A percentile compares a stretch with the other conserved stretches of the same genome.
These are phyloP conservation scores for Apiospora arundinis DNA, from an alignment of 2,329 filamentous ascomycete genomes.

Conservation along the genomic window DNA sequence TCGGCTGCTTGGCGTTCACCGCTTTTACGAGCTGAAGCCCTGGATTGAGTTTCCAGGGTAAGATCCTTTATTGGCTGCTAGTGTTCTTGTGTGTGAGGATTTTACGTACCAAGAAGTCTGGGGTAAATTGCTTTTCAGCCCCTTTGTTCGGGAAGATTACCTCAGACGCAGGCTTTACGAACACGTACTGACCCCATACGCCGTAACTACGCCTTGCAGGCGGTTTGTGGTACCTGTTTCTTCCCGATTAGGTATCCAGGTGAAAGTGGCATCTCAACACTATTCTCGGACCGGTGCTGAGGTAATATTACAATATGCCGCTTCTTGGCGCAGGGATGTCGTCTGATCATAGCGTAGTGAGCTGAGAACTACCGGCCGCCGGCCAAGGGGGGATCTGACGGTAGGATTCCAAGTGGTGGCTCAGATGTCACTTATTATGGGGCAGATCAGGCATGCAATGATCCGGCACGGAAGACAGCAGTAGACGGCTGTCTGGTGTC, in stretches of 20 bases:
- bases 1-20: background rate
- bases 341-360: background rate
- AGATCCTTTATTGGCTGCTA: background rate
- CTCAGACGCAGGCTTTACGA: background rate
- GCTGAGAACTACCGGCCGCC: background rate
- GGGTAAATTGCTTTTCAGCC: background rate
- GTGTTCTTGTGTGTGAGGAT: background rate
- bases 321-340: background rate
- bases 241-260: background rate
- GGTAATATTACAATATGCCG: background rate
- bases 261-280: background rate
- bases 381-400: background rate
- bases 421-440: background rate
- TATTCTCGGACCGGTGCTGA: background rate
- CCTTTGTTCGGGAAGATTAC: background rate
- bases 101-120: background rate
- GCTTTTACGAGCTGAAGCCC: background rate
- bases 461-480: too few species aligned
- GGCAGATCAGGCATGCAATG: background rate
- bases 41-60: background rate
- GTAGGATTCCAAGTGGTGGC: background rate
- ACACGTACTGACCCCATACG: background rate
- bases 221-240: background rate
- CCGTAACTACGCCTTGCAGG: background rate
- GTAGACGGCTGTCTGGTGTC: too few species aligned